Conservation (phyloP, 306 rosid species). For the Malus sieversii region DNA sequence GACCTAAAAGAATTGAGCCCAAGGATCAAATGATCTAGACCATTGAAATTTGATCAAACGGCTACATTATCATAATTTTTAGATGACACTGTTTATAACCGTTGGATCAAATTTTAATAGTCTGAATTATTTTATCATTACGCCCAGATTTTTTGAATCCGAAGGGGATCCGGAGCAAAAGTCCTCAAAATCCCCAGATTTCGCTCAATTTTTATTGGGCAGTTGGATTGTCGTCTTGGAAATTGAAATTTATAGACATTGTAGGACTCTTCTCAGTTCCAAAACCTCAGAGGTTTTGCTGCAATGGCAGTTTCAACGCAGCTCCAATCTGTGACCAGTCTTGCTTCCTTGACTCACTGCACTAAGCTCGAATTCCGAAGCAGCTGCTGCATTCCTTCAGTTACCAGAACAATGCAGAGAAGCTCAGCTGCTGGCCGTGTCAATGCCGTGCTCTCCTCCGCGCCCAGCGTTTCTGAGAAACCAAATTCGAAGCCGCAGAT, state of each 20-base stretch:
- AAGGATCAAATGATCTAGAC: no score
- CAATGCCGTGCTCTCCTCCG: conserved; percentile 18
- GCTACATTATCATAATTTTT: no score
- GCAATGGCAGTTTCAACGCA: conserved; percentile 7
- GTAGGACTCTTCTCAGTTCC: neutral
- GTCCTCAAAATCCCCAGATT: neutral
- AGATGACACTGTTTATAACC: no score
- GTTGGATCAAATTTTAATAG: no score
- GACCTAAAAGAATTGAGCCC: no score
- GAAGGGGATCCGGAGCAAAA: neutral
- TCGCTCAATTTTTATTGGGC: neutral
- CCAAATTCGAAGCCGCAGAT: neutral
- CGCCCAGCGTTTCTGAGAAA: conserved; percentile 3
- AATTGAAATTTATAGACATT: neutral
- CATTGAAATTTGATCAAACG: no score
- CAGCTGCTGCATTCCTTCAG: neutral
- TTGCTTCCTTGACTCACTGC: conserved; percentile 15
- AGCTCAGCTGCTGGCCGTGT: neutral
- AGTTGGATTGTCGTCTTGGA: neutral
- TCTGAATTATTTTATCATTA: no score
- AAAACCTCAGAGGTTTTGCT: neutral
- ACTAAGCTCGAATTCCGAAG: neutral
- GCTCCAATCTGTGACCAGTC: neutral
- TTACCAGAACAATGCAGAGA: neutral
- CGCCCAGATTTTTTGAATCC: no score